Base-by-base conservation (phyloP, 2,329 filamentous ascomycete genomes). In the Trichoderma sp. region DNA sequence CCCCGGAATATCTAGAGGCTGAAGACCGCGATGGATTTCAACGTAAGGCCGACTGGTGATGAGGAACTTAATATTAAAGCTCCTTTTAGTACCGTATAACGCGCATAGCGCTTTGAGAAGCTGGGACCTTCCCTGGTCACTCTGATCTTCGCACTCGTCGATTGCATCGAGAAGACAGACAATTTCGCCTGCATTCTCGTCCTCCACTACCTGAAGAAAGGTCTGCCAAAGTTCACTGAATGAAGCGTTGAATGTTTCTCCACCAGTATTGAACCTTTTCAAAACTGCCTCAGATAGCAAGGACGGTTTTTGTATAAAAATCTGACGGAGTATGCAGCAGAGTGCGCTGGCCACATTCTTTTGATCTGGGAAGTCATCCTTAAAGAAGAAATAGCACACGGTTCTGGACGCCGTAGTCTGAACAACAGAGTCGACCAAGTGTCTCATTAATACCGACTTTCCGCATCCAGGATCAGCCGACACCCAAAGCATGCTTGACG, bases 401-500 rank as follows among this genome's bases (percentile, higher is more conserved):
- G 75, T 79, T 34, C 74, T 75, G 1, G 69, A 69, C 1, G 53
- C 30, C 0, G 47, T 74, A 0, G 30, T 74, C 1, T 66, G 66
- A 2, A 84, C 71, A 0, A 78, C 68, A 0, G 75, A 20, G 28
- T 85, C 81, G 0, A 81, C 74, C 3, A 85, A 72, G 43, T 78
- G 76, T 71, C 74, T 82, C 17, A 80, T 76, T 2, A 85, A 73
- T 6, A 85, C 83, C 0, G 84, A 84, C 73, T 85, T 85, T 12
- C 83, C 83, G 59, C 81, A 84, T 0, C 83, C 83, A 3, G 83
- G 83, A 68, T 84, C 79, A 8, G 82, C 83, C 23, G 83, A 83
- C 4, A 84, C 78, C 77, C 69, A 71, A 11, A 71, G 50, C 9
- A 59, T 5, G 6, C 20, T 36, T 13, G 26, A 36, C 1, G 34